Evolutionary conservation across 192 early-diverging fungal species (phyloP).

Genomic region (Dissophora ornata): DNA sequence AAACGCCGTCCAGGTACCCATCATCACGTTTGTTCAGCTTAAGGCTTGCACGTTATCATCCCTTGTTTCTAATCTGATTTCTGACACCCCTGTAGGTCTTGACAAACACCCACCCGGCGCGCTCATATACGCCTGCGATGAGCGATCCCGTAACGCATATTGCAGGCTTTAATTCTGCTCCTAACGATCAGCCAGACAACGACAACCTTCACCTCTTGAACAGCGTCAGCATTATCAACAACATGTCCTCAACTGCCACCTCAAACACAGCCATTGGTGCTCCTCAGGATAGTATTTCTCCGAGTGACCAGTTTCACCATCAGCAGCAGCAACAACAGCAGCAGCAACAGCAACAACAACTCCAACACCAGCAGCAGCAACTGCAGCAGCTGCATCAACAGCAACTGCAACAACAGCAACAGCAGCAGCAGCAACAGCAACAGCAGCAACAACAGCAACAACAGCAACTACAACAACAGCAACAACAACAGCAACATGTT

Average conservation of each 20-base stretch:
- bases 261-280: background rate
- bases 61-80: background rate
- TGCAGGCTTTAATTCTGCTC: slow-evolving; percentile 11
- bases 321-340: slow-evolving; percentile 12
- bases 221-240: background rate
- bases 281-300: slow-evolving; percentile 10
- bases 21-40: background rate
- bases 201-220: background rate
- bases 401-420: slow-evolving; percentile 8
- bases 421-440: background rate
- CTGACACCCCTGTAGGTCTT: too few relatives aligned
- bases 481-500: slow-evolving; percentile 11
- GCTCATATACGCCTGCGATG: slow-evolving; percentile 4
- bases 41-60: background rate
- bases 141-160: slow-evolving; percentile 13
- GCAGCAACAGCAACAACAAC: slow-evolving; percentile 11
- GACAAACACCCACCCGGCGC: too few relatives aligned
- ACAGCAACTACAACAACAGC: slow-evolving; percentile 5
- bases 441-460: slow-evolving; percentile 9
- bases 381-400: slow-evolving; percentile 8
- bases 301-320: background rate
- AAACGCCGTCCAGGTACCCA: background rate
- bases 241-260: background rate
- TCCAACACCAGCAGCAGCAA: background rate
- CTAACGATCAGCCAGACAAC: slow-evolving; percentile 10